Evolutionary conservation across 2,329 filamentous ascomycete genomes (phyloP).

Genomic region (Fusarium luffae): DNA sequence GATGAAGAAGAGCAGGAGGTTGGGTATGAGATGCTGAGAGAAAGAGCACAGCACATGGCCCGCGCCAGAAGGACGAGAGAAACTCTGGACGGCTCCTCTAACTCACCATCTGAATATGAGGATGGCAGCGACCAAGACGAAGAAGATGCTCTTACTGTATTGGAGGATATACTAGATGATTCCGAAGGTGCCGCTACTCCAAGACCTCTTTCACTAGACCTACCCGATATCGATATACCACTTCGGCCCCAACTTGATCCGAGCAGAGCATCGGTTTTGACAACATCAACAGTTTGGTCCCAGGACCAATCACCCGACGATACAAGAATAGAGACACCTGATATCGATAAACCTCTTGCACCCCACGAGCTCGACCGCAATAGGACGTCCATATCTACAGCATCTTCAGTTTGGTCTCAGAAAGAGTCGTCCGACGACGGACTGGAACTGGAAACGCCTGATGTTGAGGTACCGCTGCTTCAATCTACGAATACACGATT

Average conservation of each 20-base stretch:
- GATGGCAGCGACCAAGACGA: slow-evolving; percentile 11
- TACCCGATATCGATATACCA: slow-evolving; percentile 26
- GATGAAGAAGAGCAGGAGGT: slow-evolving; percentile 32
- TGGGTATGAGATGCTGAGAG: slow-evolving; percentile 22
- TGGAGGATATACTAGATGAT: slow-evolving; percentile 22
- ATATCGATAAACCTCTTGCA: slow-evolving; percentile 21
- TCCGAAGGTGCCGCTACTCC: slow-evolving; percentile 19
- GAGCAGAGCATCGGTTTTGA: slow-evolving; percentile 22
- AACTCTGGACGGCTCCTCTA: slow-evolving; percentile 5
- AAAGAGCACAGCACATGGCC: slow-evolving; percentile 9
- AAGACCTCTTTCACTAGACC: slow-evolving; percentile 20
- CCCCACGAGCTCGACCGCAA: slow-evolving; percentile 19
- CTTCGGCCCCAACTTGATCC: slow-evolving; percentile 9
- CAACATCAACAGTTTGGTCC: slow-evolving; percentile 27
- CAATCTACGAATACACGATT: slow-evolving; percentile 13
- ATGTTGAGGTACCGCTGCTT: slow-evolving; percentile 18
- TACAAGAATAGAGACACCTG: slow-evolving; percentile 13
- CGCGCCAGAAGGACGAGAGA: slow-evolving; percentile 3
- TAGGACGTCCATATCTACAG: slow-evolving; percentile 17
- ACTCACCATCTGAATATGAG: slow-evolving; percentile 33
- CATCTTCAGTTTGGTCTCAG: slow-evolving; percentile 17
- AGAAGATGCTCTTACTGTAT: slow-evolving; percentile 23
- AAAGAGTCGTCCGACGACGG: not conserved
- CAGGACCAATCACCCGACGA: slow-evolving; percentile 4
- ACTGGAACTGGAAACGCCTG: slow-evolving; percentile 13